Evolutionary conservation across 305 asterid genomes (phyloP), one percentile per base, ranked within the genome.

Genomic region (Fraxinus platypoda): DNA sequence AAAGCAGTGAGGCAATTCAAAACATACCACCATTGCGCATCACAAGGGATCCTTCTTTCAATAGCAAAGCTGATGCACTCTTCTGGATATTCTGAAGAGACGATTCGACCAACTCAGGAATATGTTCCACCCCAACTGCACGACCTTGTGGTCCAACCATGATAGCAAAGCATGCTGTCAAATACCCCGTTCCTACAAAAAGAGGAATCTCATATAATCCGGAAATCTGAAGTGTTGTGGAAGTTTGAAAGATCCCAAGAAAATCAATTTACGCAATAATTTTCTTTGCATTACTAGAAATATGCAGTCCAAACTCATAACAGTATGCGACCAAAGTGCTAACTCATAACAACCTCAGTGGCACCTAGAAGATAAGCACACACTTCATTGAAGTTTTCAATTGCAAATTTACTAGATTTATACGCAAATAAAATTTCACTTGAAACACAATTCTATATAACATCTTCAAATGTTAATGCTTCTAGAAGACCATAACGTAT

Each of bases 81-180:
- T 87, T 94, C 82, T 90, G 71, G 54, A 96, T 88, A 82, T 90
- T 96, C 78, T 87, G 82, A 80, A 93, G 86, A 13, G 98, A 96
- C 77, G 87, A 84, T 9, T 89, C 94, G 35, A 83, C 98, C 91
- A 94, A 84, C 84, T 96, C 97, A 0, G 98, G 98, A 84, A 96
- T 94, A 85, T 96, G 99, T 83, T 96, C 99, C 43, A 96, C 97
- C 76, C 99, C 99, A 83, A 95, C 92, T 77, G 90, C 91, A 82
- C 86, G 92, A 30, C 99, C 99, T 90, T 90, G 92, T n/a, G 97
- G 88, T 54, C 99, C 98, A 86, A 95, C 97, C 99, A 95, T 94
- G 77, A 89, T 76, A 72, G 97, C 98, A 85, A 95, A 92, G 87
- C 99, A 94, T 76, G 99, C 97, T 52, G 99, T 95, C 94, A 95